phyloP scores from a whole-genome alignment of 768 basidiomycete genomes.

The Termitomyces sp. region DNA sequence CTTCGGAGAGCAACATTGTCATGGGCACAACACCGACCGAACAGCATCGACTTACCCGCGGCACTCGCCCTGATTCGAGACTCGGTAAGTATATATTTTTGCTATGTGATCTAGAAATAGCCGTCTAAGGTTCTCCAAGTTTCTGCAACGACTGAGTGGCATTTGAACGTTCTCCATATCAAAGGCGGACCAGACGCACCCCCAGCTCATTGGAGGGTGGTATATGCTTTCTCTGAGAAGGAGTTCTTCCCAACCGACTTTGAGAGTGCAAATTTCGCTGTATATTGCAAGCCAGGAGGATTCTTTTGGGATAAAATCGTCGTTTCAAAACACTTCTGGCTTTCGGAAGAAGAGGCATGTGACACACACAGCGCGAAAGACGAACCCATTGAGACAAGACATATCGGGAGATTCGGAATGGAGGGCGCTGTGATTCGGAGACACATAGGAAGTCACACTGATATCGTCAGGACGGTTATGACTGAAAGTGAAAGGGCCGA shows the following conservation, averaged over 20 bases:
- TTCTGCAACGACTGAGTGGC: slow-evolving; percentile 4
- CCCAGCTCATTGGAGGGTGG: slow-evolving; percentile 1
- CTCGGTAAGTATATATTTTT: background rate
- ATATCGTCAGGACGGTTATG: slow-evolving; percentile 1
- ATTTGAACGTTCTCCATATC: slow-evolving; percentile 8
- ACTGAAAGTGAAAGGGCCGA: slow-evolving; percentile 6
- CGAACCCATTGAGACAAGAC: background rate
- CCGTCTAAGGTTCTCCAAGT: background rate
- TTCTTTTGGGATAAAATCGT: slow-evolving; percentile 8
- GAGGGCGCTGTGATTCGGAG: slow-evolving; percentile 7
- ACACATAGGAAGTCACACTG: slow-evolving; percentile 3
- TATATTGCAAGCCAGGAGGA: slow-evolving; percentile 1
- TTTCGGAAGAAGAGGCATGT: background rate
- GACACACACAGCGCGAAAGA: background rate
- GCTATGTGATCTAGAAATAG: background rate
- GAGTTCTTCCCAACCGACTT: slow-evolving; percentile 9
- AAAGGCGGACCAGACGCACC: background rate
- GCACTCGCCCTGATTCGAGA: slow-evolving; percentile 7
- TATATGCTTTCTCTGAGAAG: slow-evolving; percentile 9
- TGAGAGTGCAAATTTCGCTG: slow-evolving; percentile 8
- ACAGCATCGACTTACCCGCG: slow-evolving; percentile 8
- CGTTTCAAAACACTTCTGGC: slow-evolving; percentile 10
- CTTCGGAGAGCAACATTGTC: slow-evolving; percentile 7
- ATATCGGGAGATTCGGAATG: slow-evolving; percentile 6
- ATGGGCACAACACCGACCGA: slow-evolving; percentile 11